A percentile compares a stretch with the other conserved stretches of the same genome.
Conservation (phyloP, 2,329 filamentous ascomycete species). For the Hypoxylon rubiginosum region DNA sequence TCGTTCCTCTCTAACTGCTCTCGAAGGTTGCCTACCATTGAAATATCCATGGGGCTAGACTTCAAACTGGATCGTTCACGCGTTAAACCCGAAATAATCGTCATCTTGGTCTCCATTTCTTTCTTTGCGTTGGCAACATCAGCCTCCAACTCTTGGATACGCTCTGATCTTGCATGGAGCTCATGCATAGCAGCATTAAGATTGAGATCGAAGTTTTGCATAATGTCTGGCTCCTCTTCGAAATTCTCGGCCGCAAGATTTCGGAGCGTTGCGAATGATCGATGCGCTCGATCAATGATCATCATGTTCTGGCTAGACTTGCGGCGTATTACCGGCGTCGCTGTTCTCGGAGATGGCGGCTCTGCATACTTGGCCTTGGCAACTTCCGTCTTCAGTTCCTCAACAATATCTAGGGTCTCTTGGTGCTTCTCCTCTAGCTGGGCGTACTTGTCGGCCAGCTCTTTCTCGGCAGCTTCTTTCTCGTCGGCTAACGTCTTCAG, state of each 20-base stretch:
- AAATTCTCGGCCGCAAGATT: slow-evolving; percentile 91
- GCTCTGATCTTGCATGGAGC: slow-evolving; percentile 85
- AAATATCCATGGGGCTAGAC: slow-evolving; percentile 87
- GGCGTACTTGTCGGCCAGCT: slow-evolving; percentile 83
- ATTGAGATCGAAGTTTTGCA: slow-evolving; percentile 94
- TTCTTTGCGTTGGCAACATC: slow-evolving; percentile 87
- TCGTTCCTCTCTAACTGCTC: slow-evolving; percentile 92
- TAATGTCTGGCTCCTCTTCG: slow-evolving; percentile 82
- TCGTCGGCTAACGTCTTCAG: slow-evolving; percentile 79
- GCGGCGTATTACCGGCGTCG: slow-evolving; percentile 85
- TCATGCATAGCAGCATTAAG: slow-evolving; percentile 94
- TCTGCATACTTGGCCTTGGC: slow-evolving; percentile 78
- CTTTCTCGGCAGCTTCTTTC: slow-evolving; percentile 80
- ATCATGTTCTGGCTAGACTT: slow-evolving; percentile 93
- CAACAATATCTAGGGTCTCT: slow-evolving; percentile 85
- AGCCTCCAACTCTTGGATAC: slow-evolving; percentile 89
- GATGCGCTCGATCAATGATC: slow-evolving; percentile 89
- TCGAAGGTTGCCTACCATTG: slow-evolving; percentile 86
- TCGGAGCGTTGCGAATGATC: slow-evolving; percentile 89
- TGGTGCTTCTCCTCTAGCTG: slow-evolving; percentile 86
- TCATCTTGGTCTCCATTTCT: slow-evolving; percentile 97
- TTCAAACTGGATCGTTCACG: slow-evolving; percentile 93
- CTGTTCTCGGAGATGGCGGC: slow-evolving; percentile 71
- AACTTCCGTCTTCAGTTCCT: slow-evolving; percentile 90
- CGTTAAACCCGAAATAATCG: slow-evolving; percentile 93